These are phyloP conservation scores for Alopecurus myosuroides DNA, from an alignment of 176 grass and related monocot genomes.

Conservation along the genomic window DNA sequence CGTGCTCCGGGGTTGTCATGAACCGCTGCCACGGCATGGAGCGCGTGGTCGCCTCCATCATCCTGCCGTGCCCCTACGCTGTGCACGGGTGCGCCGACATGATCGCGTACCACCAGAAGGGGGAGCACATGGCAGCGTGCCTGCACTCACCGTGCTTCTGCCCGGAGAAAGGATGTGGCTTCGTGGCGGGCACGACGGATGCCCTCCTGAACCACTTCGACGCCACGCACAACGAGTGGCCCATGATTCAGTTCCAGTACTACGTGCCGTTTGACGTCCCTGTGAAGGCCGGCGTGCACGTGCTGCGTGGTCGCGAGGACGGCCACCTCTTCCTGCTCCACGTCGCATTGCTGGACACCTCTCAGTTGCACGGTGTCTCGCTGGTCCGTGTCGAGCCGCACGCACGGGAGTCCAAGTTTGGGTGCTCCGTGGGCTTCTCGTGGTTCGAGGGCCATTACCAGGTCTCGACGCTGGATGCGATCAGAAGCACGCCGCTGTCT, in stretches of 20 bases:
- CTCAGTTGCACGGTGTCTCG: neutral
- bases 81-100: neutral
- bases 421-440: constrained; percentile 23
- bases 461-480: neutral
- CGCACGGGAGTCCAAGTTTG: neutral
- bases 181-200: neutral
- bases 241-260: neutral
- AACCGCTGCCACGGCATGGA: neutral
- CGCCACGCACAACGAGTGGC: constrained; percentile 4
- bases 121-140: neutral
- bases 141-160: neutral
- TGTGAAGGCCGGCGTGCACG: neutral
- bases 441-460: constrained; percentile 11
- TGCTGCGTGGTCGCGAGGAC: neutral
- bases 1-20: neutral
- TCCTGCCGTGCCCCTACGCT: neutral
- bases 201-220: neutral
- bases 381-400: neutral
- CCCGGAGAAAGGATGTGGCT: neutral
- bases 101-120: neutral
- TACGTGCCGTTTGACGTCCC: neutral
- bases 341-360: neutral
- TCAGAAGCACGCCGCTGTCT: neutral
- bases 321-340: constrained; percentile 5
- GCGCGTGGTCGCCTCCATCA: neutral